These are phyloP conservation scores for Leavenworthia alabamica DNA, from an alignment of 345 rosid genomes.

Conservation along the genomic window DNA sequence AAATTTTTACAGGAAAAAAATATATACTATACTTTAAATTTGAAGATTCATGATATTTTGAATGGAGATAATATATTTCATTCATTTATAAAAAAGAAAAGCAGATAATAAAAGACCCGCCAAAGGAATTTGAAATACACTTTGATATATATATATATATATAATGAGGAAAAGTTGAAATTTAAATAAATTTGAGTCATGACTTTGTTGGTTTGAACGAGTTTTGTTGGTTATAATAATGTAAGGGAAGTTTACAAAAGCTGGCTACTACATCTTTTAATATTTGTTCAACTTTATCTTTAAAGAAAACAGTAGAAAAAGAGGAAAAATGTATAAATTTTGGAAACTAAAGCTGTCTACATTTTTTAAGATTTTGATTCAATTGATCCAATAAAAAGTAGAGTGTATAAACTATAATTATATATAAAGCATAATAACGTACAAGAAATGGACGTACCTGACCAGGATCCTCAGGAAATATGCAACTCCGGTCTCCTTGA, in stretches of 20 bases:
- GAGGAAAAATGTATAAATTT: neutral
- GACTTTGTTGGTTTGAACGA: constrained; percentile 28
- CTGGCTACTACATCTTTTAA: constrained; percentile 38
- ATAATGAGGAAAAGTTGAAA: neutral
- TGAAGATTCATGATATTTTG: neutral
- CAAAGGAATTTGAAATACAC: constrained; percentile 22
- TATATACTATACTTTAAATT: neutral
- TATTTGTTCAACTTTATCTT: constrained; percentile 24
- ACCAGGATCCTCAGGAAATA: constrained; percentile 93
- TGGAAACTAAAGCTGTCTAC: constrained; percentile 27
- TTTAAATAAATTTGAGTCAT: neutral
- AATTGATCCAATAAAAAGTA: constrained; percentile 47
- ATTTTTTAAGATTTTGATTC: constrained; percentile 22
- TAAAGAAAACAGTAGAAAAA: constrained; percentile 17
- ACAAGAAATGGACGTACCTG: constrained; percentile 40
- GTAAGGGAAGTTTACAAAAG: constrained; percentile 29
- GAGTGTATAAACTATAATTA: constrained; percentile 7
- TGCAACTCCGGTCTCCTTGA: constrained; percentile 64
- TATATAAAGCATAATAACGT: neutral
- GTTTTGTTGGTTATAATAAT: constrained; percentile 18
- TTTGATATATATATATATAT: neutral
- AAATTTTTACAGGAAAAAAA: neutral
- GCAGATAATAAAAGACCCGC: constrained; percentile 18
- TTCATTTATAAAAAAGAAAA: neutral
- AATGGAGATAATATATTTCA: neutral